These are phyloP conservation scores for Hypocreales sp. DNA, from an alignment of 2,329 filamentous ascomycete genomes.

Conservation along the genomic window DNA sequence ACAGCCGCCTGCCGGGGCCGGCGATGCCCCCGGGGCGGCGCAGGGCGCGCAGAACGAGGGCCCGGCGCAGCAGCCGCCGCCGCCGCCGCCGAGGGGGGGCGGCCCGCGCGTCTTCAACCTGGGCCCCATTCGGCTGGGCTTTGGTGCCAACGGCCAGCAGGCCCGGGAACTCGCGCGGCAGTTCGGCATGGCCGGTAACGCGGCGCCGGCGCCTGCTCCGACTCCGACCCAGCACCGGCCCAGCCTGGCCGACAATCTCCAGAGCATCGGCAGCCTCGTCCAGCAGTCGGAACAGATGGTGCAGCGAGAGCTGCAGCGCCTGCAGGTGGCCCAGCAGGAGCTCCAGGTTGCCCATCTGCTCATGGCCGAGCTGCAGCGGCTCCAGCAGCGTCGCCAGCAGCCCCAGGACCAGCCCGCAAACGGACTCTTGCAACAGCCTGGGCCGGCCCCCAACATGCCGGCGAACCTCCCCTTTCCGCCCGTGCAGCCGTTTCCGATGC, in stretches of 20 bases:
- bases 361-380: constrained; percentile 48
- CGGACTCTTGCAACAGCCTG: constrained; percentile 4
- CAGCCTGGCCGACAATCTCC: constrained; percentile 14
- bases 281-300: constrained; percentile 53
- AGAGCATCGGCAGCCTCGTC: constrained; percentile 42
- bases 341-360: constrained; percentile 52
- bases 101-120: constrained; percentile 53
- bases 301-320: constrained; percentile 45
- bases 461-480: constrained; percentile 4
- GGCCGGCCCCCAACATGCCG: constrained; percentile 3
- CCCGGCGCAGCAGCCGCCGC: constrained; percentile 7
- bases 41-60: constrained; percentile 5
- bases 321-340: constrained; percentile 52
- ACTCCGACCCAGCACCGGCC: constrained; percentile 6
- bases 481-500: constrained; percentile 5
- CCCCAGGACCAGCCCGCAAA: constrained; percentile 12
- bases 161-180: constrained; percentile 53
- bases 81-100: constrained; percentile 8
- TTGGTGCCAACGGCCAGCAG: constrained; percentile 55
- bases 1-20: constrained; percentile 2
- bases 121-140: constrained; percentile 60
- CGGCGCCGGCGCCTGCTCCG: constrained; percentile 7
- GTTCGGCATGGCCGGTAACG: constrained; percentile 27
- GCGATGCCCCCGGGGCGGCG: constrained; percentile 4
- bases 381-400: constrained; percentile 37